Evolutionary conservation across 2,329 filamentous ascomycete genomes (phyloP).

Genomic region (Pseudogymnoascus sp.): DNA sequence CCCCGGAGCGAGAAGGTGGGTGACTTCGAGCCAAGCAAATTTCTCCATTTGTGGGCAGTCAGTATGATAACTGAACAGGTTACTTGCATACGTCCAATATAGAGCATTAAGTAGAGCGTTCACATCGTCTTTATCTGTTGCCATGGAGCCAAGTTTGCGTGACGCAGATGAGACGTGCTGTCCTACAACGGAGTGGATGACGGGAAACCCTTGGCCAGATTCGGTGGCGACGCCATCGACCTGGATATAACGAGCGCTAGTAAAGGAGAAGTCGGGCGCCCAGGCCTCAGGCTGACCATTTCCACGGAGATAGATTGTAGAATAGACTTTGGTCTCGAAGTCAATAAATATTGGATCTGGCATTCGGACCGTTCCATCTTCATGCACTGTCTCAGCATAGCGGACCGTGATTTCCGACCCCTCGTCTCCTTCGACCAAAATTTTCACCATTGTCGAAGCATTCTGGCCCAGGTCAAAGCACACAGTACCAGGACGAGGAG

Average conservation of each 20-base stretch:
- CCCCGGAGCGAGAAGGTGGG: conserved; percentile 37
- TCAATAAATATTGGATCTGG: conserved; percentile 33
- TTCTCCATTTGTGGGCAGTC: conserved; percentile 42
- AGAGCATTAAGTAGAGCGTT: conserved; percentile 37
- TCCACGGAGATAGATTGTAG: conserved; percentile 31
- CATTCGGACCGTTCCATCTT: conserved; percentile 33
- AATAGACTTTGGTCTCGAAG: conserved; percentile 34
- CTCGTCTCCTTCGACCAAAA: conserved; percentile 22
- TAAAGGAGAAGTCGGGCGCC: conserved; percentile 37
- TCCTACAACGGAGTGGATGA: conserved; percentile 30
- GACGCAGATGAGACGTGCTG: conserved; percentile 35
- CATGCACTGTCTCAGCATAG: conserved; percentile 27
- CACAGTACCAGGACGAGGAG: conserved; percentile 22
- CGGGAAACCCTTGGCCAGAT: conserved; percentile 21
- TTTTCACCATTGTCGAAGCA: conserved; percentile 28
- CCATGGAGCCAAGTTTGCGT: conserved; percentile 26
- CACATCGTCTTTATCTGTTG: conserved; percentile 34
- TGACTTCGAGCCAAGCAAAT: conserved; percentile 43
- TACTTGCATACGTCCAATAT: conserved; percentile 38
- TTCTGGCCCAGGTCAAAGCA: conserved; percentile 30
- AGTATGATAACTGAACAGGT: conserved; percentile 41
- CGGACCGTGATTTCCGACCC: conserved; percentile 28
- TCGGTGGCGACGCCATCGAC: conserved; percentile 31
- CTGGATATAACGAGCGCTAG: conserved; percentile 36
- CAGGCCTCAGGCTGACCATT: conserved; percentile 27